Percentiles rank a stretch among this genome's conserved stretches.
phyloP scores from a whole-genome alignment of 2,329 filamentous ascomycete species.

The Fusarium kyushuense region DNA sequence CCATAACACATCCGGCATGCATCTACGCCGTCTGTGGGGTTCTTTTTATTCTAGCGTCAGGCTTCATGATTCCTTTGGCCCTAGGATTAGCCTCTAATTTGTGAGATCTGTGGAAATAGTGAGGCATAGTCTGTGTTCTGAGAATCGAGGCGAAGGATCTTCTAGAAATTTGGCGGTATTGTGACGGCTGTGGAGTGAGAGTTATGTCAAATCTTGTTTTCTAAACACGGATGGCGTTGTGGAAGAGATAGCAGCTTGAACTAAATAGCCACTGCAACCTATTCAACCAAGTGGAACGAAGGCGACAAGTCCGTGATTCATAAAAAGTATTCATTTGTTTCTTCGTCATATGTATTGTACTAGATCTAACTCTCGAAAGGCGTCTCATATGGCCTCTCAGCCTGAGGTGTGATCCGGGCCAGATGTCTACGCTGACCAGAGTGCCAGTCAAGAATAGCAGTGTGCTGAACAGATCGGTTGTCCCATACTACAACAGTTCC shows the following conservation, averaged over 20 bases:
- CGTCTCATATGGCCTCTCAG: conserved; percentile 81
- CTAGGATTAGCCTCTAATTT: neutral
- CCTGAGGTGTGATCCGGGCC: conserved; percentile 85
- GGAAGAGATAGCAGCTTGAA: neutral
- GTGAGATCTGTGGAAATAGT: neutral
- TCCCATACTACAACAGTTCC: conserved; percentile 91
- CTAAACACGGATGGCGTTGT: fast-evolving
- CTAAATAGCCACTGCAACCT: neutral
- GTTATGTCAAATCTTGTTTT: neutral
- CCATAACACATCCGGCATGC: conserved; percentile 27
- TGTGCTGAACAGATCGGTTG: conserved; percentile 83
- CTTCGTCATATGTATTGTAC: neutral
- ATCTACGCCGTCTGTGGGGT: neutral
- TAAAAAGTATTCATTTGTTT: neutral
- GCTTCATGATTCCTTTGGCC: fast-evolving
- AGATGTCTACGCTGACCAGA: conserved; percentile 82
- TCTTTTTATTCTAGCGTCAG: conserved; percentile 3
- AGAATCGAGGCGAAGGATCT: neutral
- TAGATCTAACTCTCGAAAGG: conserved; percentile 52
- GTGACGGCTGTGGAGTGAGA: neutral
- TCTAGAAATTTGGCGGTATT: neutral
- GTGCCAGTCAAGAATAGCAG: conserved; percentile 85
- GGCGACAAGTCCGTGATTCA: no score
- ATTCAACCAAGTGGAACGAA: neutral
- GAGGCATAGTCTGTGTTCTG: neutral